Conservation (phyloP, 371 early-diverging fungal genomes). For the Mucor lusitanicus region DNA sequence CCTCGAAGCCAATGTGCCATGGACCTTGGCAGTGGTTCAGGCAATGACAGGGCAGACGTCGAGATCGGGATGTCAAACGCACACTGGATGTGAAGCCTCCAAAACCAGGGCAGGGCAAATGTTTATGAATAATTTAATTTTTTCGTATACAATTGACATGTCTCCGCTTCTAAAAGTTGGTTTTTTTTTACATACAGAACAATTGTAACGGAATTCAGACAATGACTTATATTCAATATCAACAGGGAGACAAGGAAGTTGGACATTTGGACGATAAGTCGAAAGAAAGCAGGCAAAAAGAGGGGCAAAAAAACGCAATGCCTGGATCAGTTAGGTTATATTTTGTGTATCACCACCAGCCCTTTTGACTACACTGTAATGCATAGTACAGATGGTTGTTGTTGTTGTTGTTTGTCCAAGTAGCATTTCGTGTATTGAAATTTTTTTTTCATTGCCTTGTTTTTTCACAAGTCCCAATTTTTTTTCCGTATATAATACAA, state of each 20-base stretch:
- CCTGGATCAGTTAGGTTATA: neutral
- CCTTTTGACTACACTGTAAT: neutral
- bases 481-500: constrained; percentile 10
- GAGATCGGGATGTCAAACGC: neutral
- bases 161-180: neutral
- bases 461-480: constrained; percentile 14
- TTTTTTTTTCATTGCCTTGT: constrained; percentile 7
- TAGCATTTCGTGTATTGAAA: constrained; percentile 3
- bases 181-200: neutral
- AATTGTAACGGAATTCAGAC: neutral
- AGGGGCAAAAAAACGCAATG: neutral
- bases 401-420: neutral
- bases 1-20: too few relatives aligned
- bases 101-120: neutral
- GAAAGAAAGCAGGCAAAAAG: neutral
- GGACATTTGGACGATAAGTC: neutral
- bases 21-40: too few relatives aligned
- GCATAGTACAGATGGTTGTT: neutral
- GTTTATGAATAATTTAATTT: neutral
- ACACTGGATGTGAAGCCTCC: neutral
- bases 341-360: neutral
- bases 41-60: too few relatives aligned
- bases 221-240: too few relatives aligned
- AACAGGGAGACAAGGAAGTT: too few relatives aligned
- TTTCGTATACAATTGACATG: neutral